These are phyloP conservation scores for Diplosphaera chodatii DNA, from an alignment of 139 green algal genomes.

Conservation along the genomic window DNA sequence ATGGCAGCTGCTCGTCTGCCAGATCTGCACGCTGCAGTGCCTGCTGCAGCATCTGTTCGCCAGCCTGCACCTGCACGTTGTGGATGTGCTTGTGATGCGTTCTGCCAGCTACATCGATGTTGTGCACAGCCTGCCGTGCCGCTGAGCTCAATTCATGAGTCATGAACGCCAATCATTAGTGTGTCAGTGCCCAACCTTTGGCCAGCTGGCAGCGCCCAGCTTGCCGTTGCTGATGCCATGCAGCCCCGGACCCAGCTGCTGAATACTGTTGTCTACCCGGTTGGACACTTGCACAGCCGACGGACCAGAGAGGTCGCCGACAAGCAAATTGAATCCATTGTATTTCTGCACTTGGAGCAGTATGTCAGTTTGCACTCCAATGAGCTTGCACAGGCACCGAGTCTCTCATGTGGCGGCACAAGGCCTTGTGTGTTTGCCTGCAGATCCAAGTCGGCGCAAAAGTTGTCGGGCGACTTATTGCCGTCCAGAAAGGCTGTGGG, in stretches of 20 bases:
- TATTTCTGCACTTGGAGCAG: no score
- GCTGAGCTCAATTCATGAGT: background rate
- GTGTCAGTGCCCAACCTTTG: no score
- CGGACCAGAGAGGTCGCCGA: conserved; percentile 34
- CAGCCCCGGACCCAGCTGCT: conserved; percentile 17
- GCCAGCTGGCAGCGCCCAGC: conserved; percentile 31
- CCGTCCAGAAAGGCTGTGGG: conserved; percentile 38
- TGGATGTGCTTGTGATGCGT: no score
- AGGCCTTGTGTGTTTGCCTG: background rate
- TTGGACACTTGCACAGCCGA: conserved; percentile 45
- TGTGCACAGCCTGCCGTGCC: background rate
- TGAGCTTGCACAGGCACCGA: background rate
- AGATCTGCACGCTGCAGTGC: background rate
- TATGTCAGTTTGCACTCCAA: no score
- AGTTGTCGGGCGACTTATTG: conserved; percentile 15
- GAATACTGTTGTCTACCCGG: background rate
- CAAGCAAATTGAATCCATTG: conserved; percentile 56
- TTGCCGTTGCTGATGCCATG: conserved; percentile 54
- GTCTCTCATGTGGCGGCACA: background rate
- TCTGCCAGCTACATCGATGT: no score
- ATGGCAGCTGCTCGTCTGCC: conserved; percentile 13
- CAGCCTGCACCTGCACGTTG: no score
- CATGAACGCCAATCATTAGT: background rate
- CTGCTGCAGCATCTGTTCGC: background rate
- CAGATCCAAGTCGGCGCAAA: conserved; percentile 18